These are phyloP conservation scores for Xylariaceae sp. DNA, from an alignment of 2,329 filamentous ascomycete genomes.

Conservation along the genomic window DNA sequence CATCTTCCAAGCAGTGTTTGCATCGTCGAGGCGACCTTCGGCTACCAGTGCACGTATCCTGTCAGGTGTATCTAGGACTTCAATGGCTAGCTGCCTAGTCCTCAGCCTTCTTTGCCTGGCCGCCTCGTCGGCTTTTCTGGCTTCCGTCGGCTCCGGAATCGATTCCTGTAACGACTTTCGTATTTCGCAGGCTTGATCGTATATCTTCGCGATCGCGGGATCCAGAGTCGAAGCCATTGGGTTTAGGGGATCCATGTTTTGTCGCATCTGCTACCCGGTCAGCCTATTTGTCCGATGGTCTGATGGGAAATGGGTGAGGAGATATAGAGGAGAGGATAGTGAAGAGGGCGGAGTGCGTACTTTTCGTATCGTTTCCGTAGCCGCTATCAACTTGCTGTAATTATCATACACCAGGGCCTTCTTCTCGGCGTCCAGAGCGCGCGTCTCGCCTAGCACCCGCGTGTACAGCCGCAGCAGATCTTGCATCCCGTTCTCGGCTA, in stretches of 20 bases:
- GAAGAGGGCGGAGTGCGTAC: no score
- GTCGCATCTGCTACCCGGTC: conserved; percentile 56
- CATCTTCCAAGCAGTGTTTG: conserved; percentile 51
- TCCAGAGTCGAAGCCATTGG: conserved; percentile 68
- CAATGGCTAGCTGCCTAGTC: conserved; percentile 53
- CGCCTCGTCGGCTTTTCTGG: conserved; percentile 32
- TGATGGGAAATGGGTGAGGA: neutral
- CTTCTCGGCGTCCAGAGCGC: conserved; percentile 88
- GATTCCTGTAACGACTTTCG: conserved; percentile 44
- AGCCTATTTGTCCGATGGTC: neutral
- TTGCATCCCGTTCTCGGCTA: conserved; percentile 59
- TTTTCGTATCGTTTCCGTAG: conserved; percentile 90
- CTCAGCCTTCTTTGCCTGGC: conserved; percentile 32
- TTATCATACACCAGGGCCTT: conserved; percentile 98
- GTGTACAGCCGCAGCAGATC: conserved; percentile 67
- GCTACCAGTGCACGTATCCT: conserved; percentile 52
- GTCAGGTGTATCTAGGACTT: conserved; percentile 57
- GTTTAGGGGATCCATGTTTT: conserved; percentile 73
- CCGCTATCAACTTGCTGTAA: conserved; percentile 93
- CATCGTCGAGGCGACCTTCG: conserved; percentile 56
- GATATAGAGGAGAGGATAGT: conserved; percentile 11
- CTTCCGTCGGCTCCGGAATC: conserved; percentile 42
- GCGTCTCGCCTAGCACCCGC: conserved; percentile 70
- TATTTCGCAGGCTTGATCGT: conserved; percentile 53
- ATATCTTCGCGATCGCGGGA: conserved; percentile 70